A percentile compares a stretch with the other conserved stretches of the same genome.
Conservation (phyloP, 352 stramenopile genomes). For the Phytophthora tubulina region DNA sequence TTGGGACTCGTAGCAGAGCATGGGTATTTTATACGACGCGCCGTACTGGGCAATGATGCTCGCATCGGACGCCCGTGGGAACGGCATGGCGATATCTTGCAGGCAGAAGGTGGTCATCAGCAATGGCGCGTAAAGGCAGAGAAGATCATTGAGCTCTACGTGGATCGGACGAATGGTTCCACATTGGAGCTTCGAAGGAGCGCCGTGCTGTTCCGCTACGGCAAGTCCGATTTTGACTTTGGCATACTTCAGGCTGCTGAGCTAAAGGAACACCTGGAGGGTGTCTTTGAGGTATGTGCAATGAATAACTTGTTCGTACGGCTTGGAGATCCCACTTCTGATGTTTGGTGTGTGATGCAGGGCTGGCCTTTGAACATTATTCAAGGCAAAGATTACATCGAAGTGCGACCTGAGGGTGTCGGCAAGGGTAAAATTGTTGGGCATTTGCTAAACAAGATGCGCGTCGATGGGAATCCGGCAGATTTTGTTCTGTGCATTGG, state of each 20-base stretch:
- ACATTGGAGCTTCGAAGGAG: conserved; percentile 98
- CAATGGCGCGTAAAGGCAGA: conserved; percentile 96
- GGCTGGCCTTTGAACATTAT: conserved; percentile 83
- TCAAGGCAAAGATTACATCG: conserved; percentile 97
- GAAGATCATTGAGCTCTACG: conserved; percentile 98
- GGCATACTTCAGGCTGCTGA: conserved; percentile 97
- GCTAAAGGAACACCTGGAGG: conserved; percentile 97
- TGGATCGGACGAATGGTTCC: conserved; percentile 97
- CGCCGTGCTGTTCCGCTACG: conserved; percentile 98
- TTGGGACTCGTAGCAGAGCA: conserved; percentile 98
- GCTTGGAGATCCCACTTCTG: not conserved
- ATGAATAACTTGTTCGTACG: not conserved
- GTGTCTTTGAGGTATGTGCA: conserved; percentile 79
- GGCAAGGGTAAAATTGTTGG: conserved; percentile 97
- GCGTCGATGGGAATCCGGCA: conserved; percentile 67
- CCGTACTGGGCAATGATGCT: conserved; percentile 71
- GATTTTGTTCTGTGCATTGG: conserved; percentile 98
- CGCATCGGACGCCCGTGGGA: conserved; percentile 80
- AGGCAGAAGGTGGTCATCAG: conserved; percentile 58
- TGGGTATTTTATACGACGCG: conserved; percentile 95
- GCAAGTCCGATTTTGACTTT: conserved; percentile 99
- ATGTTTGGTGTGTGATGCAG: conserved; percentile 33
- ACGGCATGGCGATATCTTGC: conserved; percentile 71
- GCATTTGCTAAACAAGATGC: conserved; percentile 91
- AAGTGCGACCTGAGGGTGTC: conserved; percentile 97